Evolutionary conservation across 108 stramenopile species (phyloP).

Genomic region (Cyclostephanos invisitatus): DNA sequence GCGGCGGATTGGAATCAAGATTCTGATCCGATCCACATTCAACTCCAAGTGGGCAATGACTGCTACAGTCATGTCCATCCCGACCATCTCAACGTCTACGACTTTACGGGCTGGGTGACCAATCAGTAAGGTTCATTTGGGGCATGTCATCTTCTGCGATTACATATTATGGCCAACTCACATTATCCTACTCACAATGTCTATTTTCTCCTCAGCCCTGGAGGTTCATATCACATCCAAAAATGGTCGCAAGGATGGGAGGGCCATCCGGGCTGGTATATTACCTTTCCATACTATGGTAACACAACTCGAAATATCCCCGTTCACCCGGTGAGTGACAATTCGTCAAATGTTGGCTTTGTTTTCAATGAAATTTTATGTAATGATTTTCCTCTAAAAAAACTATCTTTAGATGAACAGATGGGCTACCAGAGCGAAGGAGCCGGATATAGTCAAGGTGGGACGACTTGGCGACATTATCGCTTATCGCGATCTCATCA

Average conservation of each 20-base stretch:
- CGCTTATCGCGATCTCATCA: slow-evolving; percentile 20
- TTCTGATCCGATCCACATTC: slow-evolving; percentile 20
- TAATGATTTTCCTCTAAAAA: too few species aligned
- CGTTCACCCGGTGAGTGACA: slow-evolving; percentile 1
- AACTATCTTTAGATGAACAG: slow-evolving; percentile 20
- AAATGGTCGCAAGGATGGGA: slow-evolving; percentile 43
- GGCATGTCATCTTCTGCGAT: background rate
- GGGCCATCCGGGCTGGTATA: slow-evolving; percentile 44
- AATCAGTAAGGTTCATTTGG: background rate
- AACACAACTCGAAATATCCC: slow-evolving; percentile 45
- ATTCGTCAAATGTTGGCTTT: too few species aligned
- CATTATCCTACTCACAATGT: too few species aligned
- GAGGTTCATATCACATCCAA: slow-evolving; percentile 41
- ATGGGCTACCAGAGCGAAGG: slow-evolving; percentile 34
- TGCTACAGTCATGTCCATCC: slow-evolving; percentile 59
- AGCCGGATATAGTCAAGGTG: slow-evolving; percentile 28
- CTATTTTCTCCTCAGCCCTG: slow-evolving; percentile 31
- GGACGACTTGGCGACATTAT: slow-evolving; percentile 35
- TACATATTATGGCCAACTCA: background rate
- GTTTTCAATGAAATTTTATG: too few species aligned
- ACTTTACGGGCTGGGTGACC: slow-evolving; percentile 54
- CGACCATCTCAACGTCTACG: slow-evolving; percentile 57
- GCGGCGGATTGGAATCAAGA: slow-evolving; percentile 4
- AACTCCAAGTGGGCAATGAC: slow-evolving; percentile 41
- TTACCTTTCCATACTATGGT: slow-evolving; percentile 23